Base-by-base conservation (phyloP, 1,284 basidiomycete genomes). In the Entoloma clypeatum region DNA sequence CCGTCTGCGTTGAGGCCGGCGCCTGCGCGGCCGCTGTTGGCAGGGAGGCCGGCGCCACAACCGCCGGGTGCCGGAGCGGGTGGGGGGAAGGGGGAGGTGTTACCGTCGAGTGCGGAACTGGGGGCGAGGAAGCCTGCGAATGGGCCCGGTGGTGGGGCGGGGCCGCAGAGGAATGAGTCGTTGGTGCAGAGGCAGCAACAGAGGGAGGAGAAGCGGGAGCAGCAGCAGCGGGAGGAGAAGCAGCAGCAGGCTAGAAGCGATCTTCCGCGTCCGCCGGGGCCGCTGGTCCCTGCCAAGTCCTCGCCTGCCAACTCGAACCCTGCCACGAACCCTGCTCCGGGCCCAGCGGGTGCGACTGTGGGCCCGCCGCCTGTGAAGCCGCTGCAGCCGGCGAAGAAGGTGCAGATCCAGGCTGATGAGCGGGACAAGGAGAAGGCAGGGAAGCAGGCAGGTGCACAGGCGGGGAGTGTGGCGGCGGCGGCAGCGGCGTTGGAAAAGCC, bases 331-430 rank as follows among this genome's bases (percentile, higher is more conserved):
- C 67, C 74, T 19, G 69, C 61, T 2, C 33, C 55, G 16, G 75
- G 71, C 2, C 54, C 74, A 9, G 72, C 74, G 36, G 78, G 74
- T 22, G 61, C 75, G 5, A 64, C 65, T 4, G 68, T 60, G 25
- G 75, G 75, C 0, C 74, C 81, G 2, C 72, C 79, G 1, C 68
- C 78, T 4, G 77, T 90, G 39, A 86, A 90, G 58, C 87, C 90
- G 0, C 63, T 92, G 39, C 88, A 90, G 57, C 80, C 83, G 11
- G 28, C 44, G 23, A 54, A 52, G 41, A 54, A 83, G 63, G 68
- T 49, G 32, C 51, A 66, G 16, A 61, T 77, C 16, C 69, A 74
- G 40, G 67, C 62, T 8, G 71, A n/a, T n/a, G n/a, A n/a, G n/a
- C n/a, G n/a, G n/a, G n/a, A n/a, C n/a, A n/a, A 67, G 39, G 68